Evolutionary conservation across 2,329 filamentous ascomycete species (phyloP).

Genomic region (Pestalotiopsis fici): DNA sequence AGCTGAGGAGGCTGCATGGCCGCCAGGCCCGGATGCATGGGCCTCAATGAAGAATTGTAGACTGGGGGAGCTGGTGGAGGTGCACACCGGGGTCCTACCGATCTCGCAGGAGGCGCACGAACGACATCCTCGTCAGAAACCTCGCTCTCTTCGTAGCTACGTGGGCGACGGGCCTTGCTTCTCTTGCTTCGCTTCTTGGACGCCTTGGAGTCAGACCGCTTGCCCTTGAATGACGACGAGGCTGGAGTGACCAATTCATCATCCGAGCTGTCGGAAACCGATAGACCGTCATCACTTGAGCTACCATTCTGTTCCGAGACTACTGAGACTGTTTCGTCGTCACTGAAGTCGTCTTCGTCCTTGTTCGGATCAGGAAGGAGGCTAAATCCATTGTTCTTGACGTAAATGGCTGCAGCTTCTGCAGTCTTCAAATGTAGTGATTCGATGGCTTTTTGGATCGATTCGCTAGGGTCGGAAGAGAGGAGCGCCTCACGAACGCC

Average conservation of each 20-base stretch:
- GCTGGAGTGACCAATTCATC: slow-evolving; percentile 22
- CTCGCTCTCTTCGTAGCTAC: not conserved
- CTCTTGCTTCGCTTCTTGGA: slow-evolving; percentile 5
- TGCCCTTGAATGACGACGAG: not conserved
- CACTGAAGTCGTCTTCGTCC: slow-evolving; percentile 16
- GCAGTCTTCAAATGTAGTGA: slow-evolving; percentile 29
- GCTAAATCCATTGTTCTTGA: slow-evolving; percentile 25
- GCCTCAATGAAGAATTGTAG: not conserved
- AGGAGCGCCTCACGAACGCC: slow-evolving; percentile 22
- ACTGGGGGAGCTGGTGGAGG: slow-evolving; percentile 3
- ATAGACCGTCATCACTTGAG: slow-evolving; percentile 22
- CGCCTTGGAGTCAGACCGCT: not conserved
- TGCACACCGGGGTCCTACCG: not conserved
- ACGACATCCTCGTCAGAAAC: not conserved
- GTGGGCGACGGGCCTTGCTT: not conserved
- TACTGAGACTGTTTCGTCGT: slow-evolving; percentile 24
- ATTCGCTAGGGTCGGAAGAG: slow-evolving; percentile 20
- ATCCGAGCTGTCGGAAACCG: slow-evolving; percentile 26
- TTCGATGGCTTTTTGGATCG: slow-evolving; percentile 20
- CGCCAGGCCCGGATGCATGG: not conserved
- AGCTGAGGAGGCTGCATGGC: not conserved
- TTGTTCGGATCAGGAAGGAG: slow-evolving; percentile 19
- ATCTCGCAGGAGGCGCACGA: not conserved
- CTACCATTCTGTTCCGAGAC: slow-evolving; percentile 20
- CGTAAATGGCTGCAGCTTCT: slow-evolving; percentile 26